These are phyloP conservation scores for Cercospora brassicicola DNA, from an alignment of 2,329 filamentous ascomycete genomes.

Conservation along the genomic window DNA sequence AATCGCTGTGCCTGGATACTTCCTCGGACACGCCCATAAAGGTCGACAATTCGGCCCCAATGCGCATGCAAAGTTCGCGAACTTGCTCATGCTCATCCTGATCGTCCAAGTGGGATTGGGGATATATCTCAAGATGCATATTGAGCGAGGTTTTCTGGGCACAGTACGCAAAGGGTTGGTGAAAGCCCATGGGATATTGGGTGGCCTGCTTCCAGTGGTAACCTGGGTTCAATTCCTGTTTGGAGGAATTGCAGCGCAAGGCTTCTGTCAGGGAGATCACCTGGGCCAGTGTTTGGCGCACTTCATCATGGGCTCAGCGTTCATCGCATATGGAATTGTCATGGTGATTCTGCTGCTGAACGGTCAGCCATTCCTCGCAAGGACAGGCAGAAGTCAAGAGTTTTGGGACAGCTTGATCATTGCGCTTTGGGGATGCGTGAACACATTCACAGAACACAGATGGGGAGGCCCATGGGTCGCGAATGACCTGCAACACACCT, in stretches of 20 bases:
- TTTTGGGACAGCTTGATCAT: conserved; percentile 94
- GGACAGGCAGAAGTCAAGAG: conserved; percentile 84
- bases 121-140: conserved; percentile 83
- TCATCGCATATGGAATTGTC: conserved; percentile 88
- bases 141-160: conserved; percentile 79
- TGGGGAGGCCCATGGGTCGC: conserved; percentile 88
- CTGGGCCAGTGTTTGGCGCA: conserved; percentile 90
- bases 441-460: conserved; percentile 95
- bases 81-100: conserved; percentile 76
- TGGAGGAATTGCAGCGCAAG: conserved; percentile 85
- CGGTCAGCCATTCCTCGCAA: conserved; percentile 81
- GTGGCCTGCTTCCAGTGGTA: conserved; percentile 81
- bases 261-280: conserved; percentile 91
- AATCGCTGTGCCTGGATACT: conserved; percentile 80
- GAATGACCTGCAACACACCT: conserved; percentile 96
- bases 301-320: conserved; percentile 98
- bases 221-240: conserved; percentile 95
- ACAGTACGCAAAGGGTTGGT: conserved; percentile 70
- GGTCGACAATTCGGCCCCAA: conserved; percentile 83
- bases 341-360: conserved; percentile 83
- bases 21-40: conserved; percentile 85
- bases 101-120: conserved; percentile 75
- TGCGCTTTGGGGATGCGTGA: conserved; percentile 92
- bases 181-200: conserved; percentile 73
- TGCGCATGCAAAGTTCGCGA: conserved; percentile 78